Evolutionary conservation across 108 stramenopile genomes (phyloP).

Genomic region (Pseudonitzschia multiseries): DNA sequence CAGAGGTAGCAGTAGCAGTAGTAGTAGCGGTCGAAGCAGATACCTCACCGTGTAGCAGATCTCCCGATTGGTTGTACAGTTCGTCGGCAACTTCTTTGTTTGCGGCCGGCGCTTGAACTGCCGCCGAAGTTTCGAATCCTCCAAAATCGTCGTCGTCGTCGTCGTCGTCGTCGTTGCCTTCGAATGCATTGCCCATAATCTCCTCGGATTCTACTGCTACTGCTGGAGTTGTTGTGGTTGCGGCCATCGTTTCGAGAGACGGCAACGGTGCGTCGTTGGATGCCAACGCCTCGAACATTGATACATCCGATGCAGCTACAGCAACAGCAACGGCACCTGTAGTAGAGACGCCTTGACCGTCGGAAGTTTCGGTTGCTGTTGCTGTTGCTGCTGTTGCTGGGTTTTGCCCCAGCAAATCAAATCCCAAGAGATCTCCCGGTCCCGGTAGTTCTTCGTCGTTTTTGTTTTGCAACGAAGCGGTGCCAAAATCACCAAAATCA

Average conservation of each 20-base stretch:
- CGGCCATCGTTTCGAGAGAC: slow-evolving; percentile 1
- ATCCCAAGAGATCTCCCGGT: neutral
- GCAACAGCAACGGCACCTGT: too few relatives aligned
- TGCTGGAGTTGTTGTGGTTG: neutral
- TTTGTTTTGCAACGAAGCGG: neutral
- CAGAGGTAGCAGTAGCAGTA: too few relatives aligned
- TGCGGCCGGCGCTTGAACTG: too few relatives aligned
- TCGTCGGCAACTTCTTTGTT: too few relatives aligned
- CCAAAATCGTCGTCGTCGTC: slow-evolving; percentile 23
- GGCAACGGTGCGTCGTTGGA: slow-evolving; percentile 8
- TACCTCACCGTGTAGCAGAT: too few relatives aligned
- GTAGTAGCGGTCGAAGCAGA: too few relatives aligned
- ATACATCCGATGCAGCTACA: neutral
- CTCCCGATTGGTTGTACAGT: too few relatives aligned
- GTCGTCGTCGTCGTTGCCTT: neutral
- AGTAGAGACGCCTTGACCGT: too few relatives aligned
- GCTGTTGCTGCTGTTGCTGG: too few relatives aligned
- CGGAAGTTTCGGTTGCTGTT: too few relatives aligned
- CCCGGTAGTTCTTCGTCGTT: neutral
- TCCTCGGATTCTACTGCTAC: neutral
- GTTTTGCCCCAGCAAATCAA: too few relatives aligned
- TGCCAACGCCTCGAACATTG: neutral
- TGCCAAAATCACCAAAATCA: slow-evolving; percentile 38
- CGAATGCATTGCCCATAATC: too few relatives aligned
- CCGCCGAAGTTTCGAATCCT: neutral